Base-by-base conservation (phyloP, 1,284 basidiomycete genomes). In the Amylostereum areolatum region DNA sequence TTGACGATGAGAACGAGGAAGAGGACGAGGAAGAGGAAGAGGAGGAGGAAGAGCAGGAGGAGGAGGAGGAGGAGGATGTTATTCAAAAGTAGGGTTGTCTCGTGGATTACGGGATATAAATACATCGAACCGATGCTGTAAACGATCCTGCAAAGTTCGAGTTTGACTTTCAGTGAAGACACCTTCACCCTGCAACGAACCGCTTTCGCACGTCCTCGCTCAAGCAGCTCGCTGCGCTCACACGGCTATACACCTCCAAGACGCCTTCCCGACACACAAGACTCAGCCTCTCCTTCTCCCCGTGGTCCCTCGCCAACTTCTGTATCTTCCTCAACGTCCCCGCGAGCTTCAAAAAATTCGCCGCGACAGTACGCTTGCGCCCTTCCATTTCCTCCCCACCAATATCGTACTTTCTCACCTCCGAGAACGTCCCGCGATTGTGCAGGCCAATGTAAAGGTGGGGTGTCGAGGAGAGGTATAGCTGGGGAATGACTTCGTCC, bases 401-500 rank as follows among this genome's bases (percentile, higher is more conserved):
- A 3, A 75, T 54, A 36, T 68, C 69, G 18, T 63, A 61, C 54
- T 75, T 72, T 43, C 66, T 55, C 3, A 76, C 61, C 29, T 62
- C 55, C 1, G 52, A 48, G 55, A 80, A 78, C 2, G 45, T 57
- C 0, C 76, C 77, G 11, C 66, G 61, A 29, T 68, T 54, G 53
- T 80, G 75, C 9, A 74, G 56, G 1, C 67, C 77, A 29, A 78
- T 63, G 57, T 70, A 74, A 47, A 65, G 71, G 46, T 76, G 67
- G 0, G 69, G 65, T 1, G 75, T 79, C 53, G 77, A 73, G 3
- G 77, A 78, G 50, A 80, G 66, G 57, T 71, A 74, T 2, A 79
- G 63, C 53, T 78, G 77, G 1, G 71, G 69, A 55, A 74, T 78
- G 3, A 60, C 59, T 32, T 78, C 73, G 25, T 59, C 60, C 75